Evolutionary conservation across 2,329 filamentous ascomycete genomes (phyloP), one percentile per base, ranked within the genome.

Genomic region (Aspergillus terreus): DNA sequence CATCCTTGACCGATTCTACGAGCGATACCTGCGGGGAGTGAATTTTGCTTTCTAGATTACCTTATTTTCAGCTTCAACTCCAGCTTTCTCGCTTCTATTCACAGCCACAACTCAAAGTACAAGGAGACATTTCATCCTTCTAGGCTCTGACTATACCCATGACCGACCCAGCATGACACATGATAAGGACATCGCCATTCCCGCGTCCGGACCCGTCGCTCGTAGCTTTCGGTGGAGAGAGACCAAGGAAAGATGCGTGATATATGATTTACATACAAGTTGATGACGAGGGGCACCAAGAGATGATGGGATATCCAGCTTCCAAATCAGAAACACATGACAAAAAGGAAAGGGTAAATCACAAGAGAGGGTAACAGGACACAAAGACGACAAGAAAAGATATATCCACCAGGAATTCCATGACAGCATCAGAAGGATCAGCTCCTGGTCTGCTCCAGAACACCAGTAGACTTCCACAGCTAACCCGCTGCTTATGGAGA

Each of bases 271-370:
- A 66, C 63, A 67, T 62, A 69, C 62, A 68, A 51, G 55, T 57
- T 52, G 52, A 52, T 56, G 58, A 51, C 56, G 53, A 61, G 49
- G 49, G 55, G 51, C 58, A 65, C 60, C 50, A 67, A 67, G 60
- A 64, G 62, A 62, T 63, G 63, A 68, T 66, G 64, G 64, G 66
- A 70, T 70, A 71, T 69, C 69, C 67, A 67, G 64, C 62, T 62
- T 67, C 62, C 64, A 65, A 53, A 59, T 47, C 50, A 57, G 51
- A 58, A 42, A 42, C 40, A 42, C 40, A 42, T 42, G 19, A 58
- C 50, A 60, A 53, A 54, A 58, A 50, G 46, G 53, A 42, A 47
- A 33, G 46, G 48, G 43, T 30, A 48, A 52, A 46, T 35, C 47
- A 19, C 32, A 55, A 52, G 47, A 55, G 43, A 51, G 47, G 50